A percentile compares a stretch with the other conserved stretches of the same genome.
Conservation (phyloP, 371 early-diverging fungal species). For the Rhizopus stolonifer region DNA sequence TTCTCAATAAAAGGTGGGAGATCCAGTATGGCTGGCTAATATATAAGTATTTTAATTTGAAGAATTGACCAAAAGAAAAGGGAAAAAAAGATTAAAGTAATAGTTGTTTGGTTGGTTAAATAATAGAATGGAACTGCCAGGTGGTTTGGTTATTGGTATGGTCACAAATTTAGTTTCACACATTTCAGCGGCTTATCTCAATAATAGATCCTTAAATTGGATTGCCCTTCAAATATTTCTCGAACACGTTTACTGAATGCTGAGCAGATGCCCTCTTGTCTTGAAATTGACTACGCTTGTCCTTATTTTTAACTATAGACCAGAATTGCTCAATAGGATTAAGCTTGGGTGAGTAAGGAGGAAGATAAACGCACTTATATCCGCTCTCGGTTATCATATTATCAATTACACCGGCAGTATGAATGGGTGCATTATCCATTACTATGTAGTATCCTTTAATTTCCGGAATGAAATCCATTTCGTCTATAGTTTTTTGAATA, state of each 20-base stretch:
- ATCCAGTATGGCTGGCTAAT: slow-evolving; percentile 6
- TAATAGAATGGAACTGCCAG: slow-evolving; percentile 6
- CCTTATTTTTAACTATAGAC: slow-evolving; percentile 20
- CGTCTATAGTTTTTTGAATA: slow-evolving; percentile 22
- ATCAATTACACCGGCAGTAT: slow-evolving; percentile 20
- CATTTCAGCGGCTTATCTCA: slow-evolving; percentile 2
- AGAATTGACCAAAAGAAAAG: slow-evolving; percentile 8
- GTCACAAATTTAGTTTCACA: slow-evolving; percentile 7
- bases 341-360: slow-evolving; percentile 12
- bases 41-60: slow-evolving; percentile 11
- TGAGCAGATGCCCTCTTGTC: slow-evolving; percentile 14
- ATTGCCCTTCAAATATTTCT: slow-evolving; percentile 11
- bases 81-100: slow-evolving; percentile 3
- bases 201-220: slow-evolving; percentile 11
- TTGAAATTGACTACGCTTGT: slow-evolving; percentile 15
- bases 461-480: too few relatives aligned
- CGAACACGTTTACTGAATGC: slow-evolving; percentile 16
- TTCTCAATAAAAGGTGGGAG: slow-evolving; percentile 1
- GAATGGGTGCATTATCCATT: slow-evolving; percentile 9
- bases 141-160: slow-evolving; percentile 8
- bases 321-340: slow-evolving; percentile 18
- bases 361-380: slow-evolving; percentile 15
- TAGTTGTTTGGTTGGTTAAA: slow-evolving; percentile 9
- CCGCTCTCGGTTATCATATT: slow-evolving; percentile 15
- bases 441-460: slow-evolving; percentile 12